Evolutionary conservation across 148 eudicot species (phyloP).

Genomic region (Rhododendron williamsianum): DNA sequence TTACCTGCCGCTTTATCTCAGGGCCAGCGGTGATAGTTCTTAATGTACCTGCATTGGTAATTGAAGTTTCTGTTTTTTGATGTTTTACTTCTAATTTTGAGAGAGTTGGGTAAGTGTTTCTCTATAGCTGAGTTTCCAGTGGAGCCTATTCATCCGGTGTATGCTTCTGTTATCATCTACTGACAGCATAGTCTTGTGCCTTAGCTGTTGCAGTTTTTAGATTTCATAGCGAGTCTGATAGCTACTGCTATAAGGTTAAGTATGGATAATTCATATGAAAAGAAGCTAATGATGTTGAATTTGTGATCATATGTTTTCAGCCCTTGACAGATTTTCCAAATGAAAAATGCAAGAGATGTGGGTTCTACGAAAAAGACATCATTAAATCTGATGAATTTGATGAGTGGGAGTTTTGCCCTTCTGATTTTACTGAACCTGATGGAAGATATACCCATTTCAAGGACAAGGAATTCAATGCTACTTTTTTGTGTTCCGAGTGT

Average conservation of each 20-base stretch:
- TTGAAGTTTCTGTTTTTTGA: background rate
- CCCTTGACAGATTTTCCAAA: slow-evolving; percentile 43
- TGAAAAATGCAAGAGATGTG: slow-evolving; percentile 88
- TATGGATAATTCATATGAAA: background rate
- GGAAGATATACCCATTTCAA: slow-evolving; percentile 50
- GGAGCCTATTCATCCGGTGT: background rate
- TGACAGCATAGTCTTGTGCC: background rate
- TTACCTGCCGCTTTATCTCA: background rate
- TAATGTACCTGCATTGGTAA: background rate
- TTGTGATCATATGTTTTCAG: slow-evolving; percentile 30
- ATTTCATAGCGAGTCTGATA: background rate
- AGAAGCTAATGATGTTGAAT: slow-evolving; percentile 8
- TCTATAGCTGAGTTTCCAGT: background rate
- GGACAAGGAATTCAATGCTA: slow-evolving; percentile 60
- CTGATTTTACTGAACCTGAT: slow-evolving; percentile 46
- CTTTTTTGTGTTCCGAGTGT: slow-evolving; percentile 59
- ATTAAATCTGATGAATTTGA: slow-evolving; percentile 51
- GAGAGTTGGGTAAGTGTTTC: background rate
- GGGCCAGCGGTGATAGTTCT: background rate
- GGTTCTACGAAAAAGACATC: slow-evolving; percentile 53
- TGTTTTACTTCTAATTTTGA: background rate
- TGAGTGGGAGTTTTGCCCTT: slow-evolving; percentile 90
- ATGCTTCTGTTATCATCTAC: background rate
- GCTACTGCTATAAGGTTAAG: background rate
- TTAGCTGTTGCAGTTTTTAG: background rate